Percentiles rank a stretch among this genome's conserved stretches.
Evolutionary conservation across 2,329 filamentous ascomycete species (phyloP).

Genomic region (Trichoderma atrobrunneum): DNA sequence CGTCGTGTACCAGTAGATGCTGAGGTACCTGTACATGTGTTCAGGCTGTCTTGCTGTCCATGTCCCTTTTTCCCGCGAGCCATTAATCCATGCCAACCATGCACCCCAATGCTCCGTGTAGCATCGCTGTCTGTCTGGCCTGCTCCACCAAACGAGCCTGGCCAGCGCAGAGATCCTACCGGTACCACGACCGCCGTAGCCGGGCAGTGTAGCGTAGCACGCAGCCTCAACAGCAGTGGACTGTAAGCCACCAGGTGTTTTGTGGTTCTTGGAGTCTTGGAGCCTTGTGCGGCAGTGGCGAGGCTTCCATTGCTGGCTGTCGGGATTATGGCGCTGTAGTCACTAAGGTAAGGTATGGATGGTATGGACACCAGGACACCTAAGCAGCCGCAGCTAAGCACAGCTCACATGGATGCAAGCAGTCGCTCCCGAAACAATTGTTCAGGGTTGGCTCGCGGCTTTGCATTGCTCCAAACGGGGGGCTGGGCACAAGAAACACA

Average conservation of each 20-base stretch:
- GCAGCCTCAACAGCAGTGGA: neutral
- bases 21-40: neutral
- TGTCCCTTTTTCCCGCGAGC: neutral
- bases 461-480: neutral
- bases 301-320: neutral
- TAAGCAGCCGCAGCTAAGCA: no score
- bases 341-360: neutral
- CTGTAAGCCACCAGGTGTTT: no score
- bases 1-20: neutral
- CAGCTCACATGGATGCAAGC: neutral
- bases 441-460: neutral
- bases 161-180: neutral
- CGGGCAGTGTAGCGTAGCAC: neutral
- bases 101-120: neutral
- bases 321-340: neutral
- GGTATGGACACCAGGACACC: neutral
- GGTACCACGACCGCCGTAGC: neutral
- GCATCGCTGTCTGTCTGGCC: neutral
- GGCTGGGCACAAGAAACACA: neutral
- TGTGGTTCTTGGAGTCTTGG: neutral
- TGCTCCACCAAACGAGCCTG: neutral
- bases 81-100: neutral
- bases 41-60: neutral
- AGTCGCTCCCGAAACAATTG: neutral
- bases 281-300: neutral